phyloP scores from a whole-genome alignment of 2,329 filamentous ascomycete species.

The Lithohypha guttulata region DNA sequence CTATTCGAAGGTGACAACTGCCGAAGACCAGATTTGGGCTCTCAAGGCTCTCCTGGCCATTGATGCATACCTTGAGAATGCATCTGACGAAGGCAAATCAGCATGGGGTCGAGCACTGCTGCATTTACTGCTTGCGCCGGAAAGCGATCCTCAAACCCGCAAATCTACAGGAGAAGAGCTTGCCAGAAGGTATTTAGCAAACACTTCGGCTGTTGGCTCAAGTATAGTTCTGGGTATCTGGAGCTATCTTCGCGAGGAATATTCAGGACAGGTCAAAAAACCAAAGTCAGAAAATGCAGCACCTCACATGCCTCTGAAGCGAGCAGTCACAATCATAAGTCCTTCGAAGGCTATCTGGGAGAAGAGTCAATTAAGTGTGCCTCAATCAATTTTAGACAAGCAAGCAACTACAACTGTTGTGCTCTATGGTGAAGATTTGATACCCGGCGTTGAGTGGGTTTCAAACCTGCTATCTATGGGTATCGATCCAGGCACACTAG shows the following conservation, averaged over 20 bases:
- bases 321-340: slow-evolving; percentile 42
- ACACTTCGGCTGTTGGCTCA: slow-evolving; percentile 48
- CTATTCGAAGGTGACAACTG: slow-evolving; percentile 64
- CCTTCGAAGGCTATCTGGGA: slow-evolving; percentile 24
- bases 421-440: slow-evolving; percentile 64
- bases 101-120: slow-evolving; percentile 80
- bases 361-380: slow-evolving; percentile 28
- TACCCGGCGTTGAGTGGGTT: slow-evolving; percentile 79
- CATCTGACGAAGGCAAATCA: slow-evolving; percentile 42
- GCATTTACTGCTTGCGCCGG: slow-evolving; percentile 59
- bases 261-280: background rate
- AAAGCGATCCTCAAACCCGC: slow-evolving; percentile 51
- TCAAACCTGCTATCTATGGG: slow-evolving; percentile 69
- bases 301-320: slow-evolving; percentile 55
- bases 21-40: slow-evolving; percentile 72
- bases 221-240: slow-evolving; percentile 64
- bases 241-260: slow-evolving; percentile 54
- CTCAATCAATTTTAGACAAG: slow-evolving; percentile 44
- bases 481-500: slow-evolving; percentile 72
- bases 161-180: slow-evolving; percentile 53
- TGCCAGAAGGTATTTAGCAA: slow-evolving; percentile 47
- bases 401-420: slow-evolving; percentile 72
- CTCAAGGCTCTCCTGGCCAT: slow-evolving; percentile 57
- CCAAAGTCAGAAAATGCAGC: slow-evolving; percentile 37
- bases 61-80: slow-evolving; percentile 44